Conservation (phyloP, 169 alveolate species). For the Toxoplasma gondii region DNA sequence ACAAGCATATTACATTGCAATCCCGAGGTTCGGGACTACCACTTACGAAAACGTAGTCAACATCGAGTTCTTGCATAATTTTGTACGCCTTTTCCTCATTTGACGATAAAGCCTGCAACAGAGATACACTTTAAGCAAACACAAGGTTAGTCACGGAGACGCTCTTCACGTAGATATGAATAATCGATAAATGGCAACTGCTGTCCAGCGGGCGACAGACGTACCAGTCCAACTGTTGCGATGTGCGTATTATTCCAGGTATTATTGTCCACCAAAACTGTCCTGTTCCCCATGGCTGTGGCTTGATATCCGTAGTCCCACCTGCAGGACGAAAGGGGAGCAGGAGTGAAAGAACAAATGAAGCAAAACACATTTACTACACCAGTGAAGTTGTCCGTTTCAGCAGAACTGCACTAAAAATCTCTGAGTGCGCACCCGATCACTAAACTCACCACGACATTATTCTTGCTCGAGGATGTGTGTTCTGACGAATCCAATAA, state of each 20-base stretch:
- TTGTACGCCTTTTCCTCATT: slow-evolving; percentile 95
- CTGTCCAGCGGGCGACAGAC: neutral
- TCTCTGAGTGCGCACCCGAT: neutral
- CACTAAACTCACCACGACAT: slow-evolving; percentile 89
- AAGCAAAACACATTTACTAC: neutral
- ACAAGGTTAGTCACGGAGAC: too few relatives aligned
- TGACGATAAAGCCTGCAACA: slow-evolving; percentile 86
- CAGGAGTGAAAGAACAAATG: neutral
- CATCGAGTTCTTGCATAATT: slow-evolving; percentile 91
- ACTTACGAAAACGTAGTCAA: slow-evolving; percentile 91
- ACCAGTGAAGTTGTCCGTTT: neutral
- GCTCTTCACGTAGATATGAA: too few relatives aligned
- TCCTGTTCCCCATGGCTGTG: slow-evolving; percentile 95
- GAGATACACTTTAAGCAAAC: neutral
- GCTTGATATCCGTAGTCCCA: slow-evolving; percentile 99
- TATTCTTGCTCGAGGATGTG: slow-evolving; percentile 92
- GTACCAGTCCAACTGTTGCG: slow-evolving; percentile 95
- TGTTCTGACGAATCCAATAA: slow-evolving; percentile 97
- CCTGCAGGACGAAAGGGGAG: slow-evolving; percentile 46
- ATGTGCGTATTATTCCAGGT: slow-evolving; percentile 98
- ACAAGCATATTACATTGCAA: too few relatives aligned
- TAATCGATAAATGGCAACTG: neutral
- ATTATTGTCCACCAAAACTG: slow-evolving; percentile 97
- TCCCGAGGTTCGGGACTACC: too few relatives aligned
- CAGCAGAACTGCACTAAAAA: too few relatives aligned